A percentile compares a stretch with the other conserved stretches of the same genome.
Evolutionary conservation across 805 yeast genomes (phyloP).

Genomic region (Yarrowia divulgata): DNA sequence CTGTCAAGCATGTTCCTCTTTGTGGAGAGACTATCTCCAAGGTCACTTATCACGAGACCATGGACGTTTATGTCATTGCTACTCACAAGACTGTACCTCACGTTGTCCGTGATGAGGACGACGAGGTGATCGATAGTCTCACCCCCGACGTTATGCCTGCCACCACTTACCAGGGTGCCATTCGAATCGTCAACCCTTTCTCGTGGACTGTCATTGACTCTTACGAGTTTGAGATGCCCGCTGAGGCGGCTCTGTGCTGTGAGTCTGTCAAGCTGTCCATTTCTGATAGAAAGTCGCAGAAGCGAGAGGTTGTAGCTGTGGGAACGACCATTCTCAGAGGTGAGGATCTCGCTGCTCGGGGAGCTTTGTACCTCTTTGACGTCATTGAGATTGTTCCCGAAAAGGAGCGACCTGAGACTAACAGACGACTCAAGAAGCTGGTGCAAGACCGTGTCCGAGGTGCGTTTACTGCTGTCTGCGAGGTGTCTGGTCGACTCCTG

Average conservation of each 20-base stretch:
- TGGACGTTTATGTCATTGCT: conserved; percentile 68
- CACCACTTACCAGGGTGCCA: conserved; percentile 61
- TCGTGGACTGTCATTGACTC: conserved; percentile 81
- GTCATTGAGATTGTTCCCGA: conserved; percentile 86
- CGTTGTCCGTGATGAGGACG: conserved; percentile 77
- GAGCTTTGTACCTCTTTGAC: conserved; percentile 76
- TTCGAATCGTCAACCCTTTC: conserved; percentile 73
- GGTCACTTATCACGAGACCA: conserved; percentile 71
- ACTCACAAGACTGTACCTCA: conserved; percentile 66
- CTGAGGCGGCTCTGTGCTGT: conserved; percentile 68
- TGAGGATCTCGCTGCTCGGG: conserved; percentile 83
- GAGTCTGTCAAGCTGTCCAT: conserved; percentile 60
- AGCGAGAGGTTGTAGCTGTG: conserved; percentile 72
- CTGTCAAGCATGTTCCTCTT: conserved; percentile 34
- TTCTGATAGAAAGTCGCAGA: conserved; percentile 51
- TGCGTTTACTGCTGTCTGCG: conserved; percentile 78
- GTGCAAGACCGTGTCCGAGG: conserved; percentile 81
- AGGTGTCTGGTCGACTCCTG: conserved; percentile 81
- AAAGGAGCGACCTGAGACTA: conserved; percentile 83
- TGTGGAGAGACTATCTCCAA: conserved; percentile 70
- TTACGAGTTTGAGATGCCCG: conserved; percentile 63
- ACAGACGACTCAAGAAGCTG: conserved; percentile 75
- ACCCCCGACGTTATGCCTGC: conserved; percentile 62
- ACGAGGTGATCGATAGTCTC: conserved; percentile 64
- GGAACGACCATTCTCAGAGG: conserved; percentile 79